Base-by-base conservation (phyloP, 345 rosid genomes). In the Eucalyptus polyanthemos region DNA sequence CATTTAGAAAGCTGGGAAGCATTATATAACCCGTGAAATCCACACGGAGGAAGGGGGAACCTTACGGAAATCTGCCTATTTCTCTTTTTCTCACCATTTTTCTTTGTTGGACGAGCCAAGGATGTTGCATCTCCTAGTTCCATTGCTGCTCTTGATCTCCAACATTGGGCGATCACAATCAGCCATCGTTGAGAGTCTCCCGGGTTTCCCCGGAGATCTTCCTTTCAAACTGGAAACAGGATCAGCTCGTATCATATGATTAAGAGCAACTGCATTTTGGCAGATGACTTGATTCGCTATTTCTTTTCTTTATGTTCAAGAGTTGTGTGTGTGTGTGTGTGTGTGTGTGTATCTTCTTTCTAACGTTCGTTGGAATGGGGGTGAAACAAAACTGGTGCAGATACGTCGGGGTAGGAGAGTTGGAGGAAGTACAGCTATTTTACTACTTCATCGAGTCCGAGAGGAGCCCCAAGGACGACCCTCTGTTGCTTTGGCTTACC, bases 401-500 rank as follows among this genome's bases (percentile, higher is more conserved):
- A 86, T 92, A 91, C 42, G 51, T 92, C 8, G 90, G 93, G 2
- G 92, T 92, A 16, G 93, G 91, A 27, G 83, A 89, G 4, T 25
- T 60, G n/a, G 91, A 90, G 31, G 90, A 90, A 53, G 90, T 88
- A 14, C 90, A 90, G 88, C 65, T 92, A 2, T 91, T 91, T 86
- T 91, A 92, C 62, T 87, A 88, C 53, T 90, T 89, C 86, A 27
- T 91, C 8, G 92, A 91, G 86, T 91, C 92, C 10, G 91, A 88
- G 80, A 87, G 90, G 85, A 88, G 58, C 69, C 92, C 91, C 4
- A 31, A 40, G 86, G 87, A 87, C 49, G 91, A 91, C n/a, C 92
- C 92, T 88, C 50, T 92, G 31, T 6, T 92, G 34, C 88, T 89
- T 17, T 92, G 93, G 93, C 80, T 92, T 51, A 76, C 89, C 49